Evolutionary conservation across 805 yeast genomes (phyloP), one percentile per base, ranked within the genome.

Genomic region (Cyberlindnera veronae): DNA sequence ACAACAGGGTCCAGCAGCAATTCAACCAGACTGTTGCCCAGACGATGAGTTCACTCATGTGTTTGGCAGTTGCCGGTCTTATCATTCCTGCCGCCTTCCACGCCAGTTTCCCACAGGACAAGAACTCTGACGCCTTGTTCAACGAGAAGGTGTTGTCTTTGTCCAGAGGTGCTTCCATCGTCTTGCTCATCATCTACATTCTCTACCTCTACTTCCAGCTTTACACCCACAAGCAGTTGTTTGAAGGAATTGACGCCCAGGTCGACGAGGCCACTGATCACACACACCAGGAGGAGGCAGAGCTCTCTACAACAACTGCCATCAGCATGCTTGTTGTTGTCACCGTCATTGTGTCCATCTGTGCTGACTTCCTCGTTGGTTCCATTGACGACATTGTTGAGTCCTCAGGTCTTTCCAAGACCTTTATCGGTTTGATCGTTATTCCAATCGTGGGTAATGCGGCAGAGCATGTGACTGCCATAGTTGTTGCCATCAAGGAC

Each of bases 381-480:
- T 83, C 96, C 17, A 93, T 93, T 55, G 98, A 93, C 64, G 84
- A 77, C 42, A 78, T 91, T 48, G 98, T 93, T 27, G 85, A 70
- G 43, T 67, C 79, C 22, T 79, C 95, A 3, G 96, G 96, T 4
- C 71, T 93, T 39, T 85, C 96, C 32, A 90, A 91, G 74, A 89
- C 98, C 0, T 93, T 93, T 55, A 88, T 93, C 55, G 98, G 98
- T 61, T 71, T 93, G 51, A 83, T 93, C 52, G 79, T 93, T 33
- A 83, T 93, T 47, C 99, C 99, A 29, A 91, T 93, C 48, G 98
- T 93, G 20, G 99, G 98, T 41, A 93, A 93, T 57, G 99, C 99
- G 3, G 98, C 98, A 11, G 99, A 93, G 64, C 99, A 93, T 63
- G 98, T 88, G 38, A 93, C 99, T 15, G 96, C 98, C 3, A 84